Conservation (phyloP, 2,329 filamentous ascomycete genomes). For the Ploettnerulaceae sp. region DNA sequence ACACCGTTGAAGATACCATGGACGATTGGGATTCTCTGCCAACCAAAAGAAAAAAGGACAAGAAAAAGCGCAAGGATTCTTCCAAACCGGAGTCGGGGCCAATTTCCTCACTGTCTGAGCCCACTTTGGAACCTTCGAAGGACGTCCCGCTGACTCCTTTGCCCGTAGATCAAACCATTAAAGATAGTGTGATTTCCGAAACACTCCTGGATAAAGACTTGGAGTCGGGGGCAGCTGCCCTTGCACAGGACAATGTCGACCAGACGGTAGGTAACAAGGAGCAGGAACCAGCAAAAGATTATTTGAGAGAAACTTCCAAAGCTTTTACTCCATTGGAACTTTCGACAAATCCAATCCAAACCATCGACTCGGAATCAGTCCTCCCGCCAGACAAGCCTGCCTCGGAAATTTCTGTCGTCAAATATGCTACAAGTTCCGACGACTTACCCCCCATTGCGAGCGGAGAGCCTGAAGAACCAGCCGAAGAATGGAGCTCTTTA, state of each 20-base stretch:
- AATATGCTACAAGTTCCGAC: neutral
- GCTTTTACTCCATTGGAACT: conserved; percentile 9
- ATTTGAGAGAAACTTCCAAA: conserved; percentile 8
- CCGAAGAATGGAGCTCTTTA: neutral
- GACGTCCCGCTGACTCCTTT: conserved; percentile 10
- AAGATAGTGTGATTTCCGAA: neutral
- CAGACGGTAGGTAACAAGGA: too few relatives aligned
- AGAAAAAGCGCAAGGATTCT: conserved; percentile 19
- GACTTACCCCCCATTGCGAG: neutral
- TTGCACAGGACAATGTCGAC: conserved; percentile 6
- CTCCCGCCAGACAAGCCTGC: neutral
- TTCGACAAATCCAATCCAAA: conserved; percentile 1
- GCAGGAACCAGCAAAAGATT: conserved; percentile 6
- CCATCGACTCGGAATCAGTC: neutral
- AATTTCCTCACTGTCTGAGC: conserved; percentile 10
- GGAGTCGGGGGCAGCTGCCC: neutral
- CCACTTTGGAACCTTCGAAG: conserved; percentile 8
- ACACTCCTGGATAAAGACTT: neutral
- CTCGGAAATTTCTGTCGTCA: neutral
- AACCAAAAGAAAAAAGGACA: conserved; percentile 25
- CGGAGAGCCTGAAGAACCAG: neutral
- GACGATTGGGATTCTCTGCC: conserved; percentile 15
- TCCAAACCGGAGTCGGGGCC: conserved; percentile 16
- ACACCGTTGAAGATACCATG: conserved; percentile 6
- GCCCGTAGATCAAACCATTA: conserved; percentile 7